Base-by-base conservation (phyloP, 2,329 filamentous ascomycete species). In the Colletotrichum acutatum region DNA sequence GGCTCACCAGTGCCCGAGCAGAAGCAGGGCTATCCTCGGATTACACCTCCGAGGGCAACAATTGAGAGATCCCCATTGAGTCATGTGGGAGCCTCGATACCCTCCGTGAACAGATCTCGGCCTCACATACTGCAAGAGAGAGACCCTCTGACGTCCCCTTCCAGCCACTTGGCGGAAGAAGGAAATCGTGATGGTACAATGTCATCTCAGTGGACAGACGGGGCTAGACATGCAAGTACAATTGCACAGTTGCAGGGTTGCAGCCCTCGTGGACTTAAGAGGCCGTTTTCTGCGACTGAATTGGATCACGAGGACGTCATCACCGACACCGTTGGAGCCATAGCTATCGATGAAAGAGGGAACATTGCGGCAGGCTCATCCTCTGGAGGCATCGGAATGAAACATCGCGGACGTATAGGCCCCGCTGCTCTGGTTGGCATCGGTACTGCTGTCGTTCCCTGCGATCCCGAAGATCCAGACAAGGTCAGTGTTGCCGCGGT, bases 331-430 rank as follows among this genome's bases (percentile, higher is more conserved):
- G 95, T 99, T 72, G 97, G 97, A 57, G 97, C 95, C 32, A 98
- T 99, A 79, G 97, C 95, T 12, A 92, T 99, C 75, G 97, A 99
- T 79, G 89, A 89, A 62, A 90, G 89, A 77, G 97, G 97, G 19
- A 92, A 93, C 71, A 98, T 99, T 79, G 96, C 97, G 5, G 97
- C 96, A 4, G 97, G 93, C 19, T 98, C 97, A 1, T 99, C 97
- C 2, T 99, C 97, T 19, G 97, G 97, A 6, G 97, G 97, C 1
- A 99, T 99, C 80, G 96, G 97, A 32, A 98, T 99, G 96, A 99
- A 99, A 81, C 95, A 98, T 82, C 91, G 91, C 73, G 97, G 97
- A 6, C 93, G 97, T 46, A 90, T 98, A 75, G 97, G 97, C 0
- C 97, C 97, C 37, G 97, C 97, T 42, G 97, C 97, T 24, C 88